Conservation (phyloP, 2,329 filamentous ascomycete species). For the Hymenoscyphus occultus region DNA sequence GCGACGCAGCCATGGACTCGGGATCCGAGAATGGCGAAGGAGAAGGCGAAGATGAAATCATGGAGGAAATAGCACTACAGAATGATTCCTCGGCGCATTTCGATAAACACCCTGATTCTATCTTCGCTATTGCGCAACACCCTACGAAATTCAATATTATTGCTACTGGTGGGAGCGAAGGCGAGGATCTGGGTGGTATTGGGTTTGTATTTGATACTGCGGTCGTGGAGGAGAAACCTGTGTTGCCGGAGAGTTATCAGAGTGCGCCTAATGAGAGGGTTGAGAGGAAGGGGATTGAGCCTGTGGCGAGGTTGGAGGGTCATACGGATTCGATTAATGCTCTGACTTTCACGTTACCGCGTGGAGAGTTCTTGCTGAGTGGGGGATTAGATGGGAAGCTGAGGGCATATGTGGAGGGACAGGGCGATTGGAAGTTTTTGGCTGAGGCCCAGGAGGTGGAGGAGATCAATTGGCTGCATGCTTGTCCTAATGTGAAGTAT, state of each 20-base stretch:
- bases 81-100: slow-evolving; percentile 96
- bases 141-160: slow-evolving; percentile 74
- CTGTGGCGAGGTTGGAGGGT: slow-evolving; percentile 75
- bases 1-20: slow-evolving; percentile 79
- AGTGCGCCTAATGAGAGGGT: slow-evolving; percentile 58
- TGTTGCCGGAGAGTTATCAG: slow-evolving; percentile 75
- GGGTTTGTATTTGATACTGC: slow-evolving; percentile 83
- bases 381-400: slow-evolving; percentile 85
- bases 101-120: slow-evolving; percentile 82
- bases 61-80: slow-evolving; percentile 71
- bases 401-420: slow-evolving; percentile 33
- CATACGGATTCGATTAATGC: slow-evolving; percentile 91
- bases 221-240: slow-evolving; percentile 54
- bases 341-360: slow-evolving; percentile 77
- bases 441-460: slow-evolving; percentile 80
- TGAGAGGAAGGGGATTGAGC: slow-evolving; percentile 58
- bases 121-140: slow-evolving; percentile 94
- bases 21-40: slow-evolving; percentile 59
- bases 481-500: slow-evolving; percentile 69
- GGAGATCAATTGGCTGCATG: slow-evolving; percentile 85
- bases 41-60: slow-evolving; percentile 51
- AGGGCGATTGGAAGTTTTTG: slow-evolving; percentile 15
- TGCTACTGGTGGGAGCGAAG: slow-evolving; percentile 77
- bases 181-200: slow-evolving; percentile 61
- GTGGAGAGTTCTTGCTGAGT: slow-evolving; percentile 80